Conservation (phyloP, 371 early-diverging fungal genomes). For the Mucor velutinosus region DNA sequence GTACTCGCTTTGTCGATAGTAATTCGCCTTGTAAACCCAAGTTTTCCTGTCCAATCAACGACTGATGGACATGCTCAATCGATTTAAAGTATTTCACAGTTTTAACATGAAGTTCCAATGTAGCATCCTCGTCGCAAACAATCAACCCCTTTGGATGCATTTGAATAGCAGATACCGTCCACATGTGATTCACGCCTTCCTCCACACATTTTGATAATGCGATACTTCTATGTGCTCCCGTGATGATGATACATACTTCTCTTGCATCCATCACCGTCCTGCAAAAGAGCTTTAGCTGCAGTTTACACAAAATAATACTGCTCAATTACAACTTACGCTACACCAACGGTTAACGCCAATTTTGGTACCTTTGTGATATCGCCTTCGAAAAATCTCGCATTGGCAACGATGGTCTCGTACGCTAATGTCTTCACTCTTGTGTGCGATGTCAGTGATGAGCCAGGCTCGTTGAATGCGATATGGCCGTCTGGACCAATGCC, state of each 20-base stretch:
- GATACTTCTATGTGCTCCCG: constrained; percentile 78
- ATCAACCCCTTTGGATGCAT: constrained; percentile 86
- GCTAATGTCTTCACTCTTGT: constrained; percentile 90
- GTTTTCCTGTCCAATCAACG: constrained; percentile 79
- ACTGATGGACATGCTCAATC: constrained; percentile 76
- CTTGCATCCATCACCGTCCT: constrained; percentile 88
- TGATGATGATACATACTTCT: constrained; percentile 85
- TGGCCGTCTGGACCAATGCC: constrained; percentile 92
- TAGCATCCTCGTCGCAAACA: constrained; percentile 91
- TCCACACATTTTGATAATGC: constrained; percentile 88
- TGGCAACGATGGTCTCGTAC: constrained; percentile 89
- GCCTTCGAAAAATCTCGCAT: constrained; percentile 86
- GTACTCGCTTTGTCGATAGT: constrained; percentile 21
- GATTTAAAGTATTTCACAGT: constrained; percentile 45
- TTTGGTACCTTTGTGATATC: constrained; percentile 89
- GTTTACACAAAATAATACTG: not conserved
- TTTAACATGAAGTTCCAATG: constrained; percentile 84
- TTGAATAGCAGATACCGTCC: constrained; percentile 92
- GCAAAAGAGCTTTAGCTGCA: not conserved
- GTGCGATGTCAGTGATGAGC: constrained; percentile 82
- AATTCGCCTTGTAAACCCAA: constrained; percentile 73
- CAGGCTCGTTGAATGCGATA: constrained; percentile 92
- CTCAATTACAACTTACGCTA: constrained; percentile 58
- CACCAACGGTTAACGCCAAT: constrained; percentile 87
- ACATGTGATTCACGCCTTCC: constrained; percentile 89